A percentile compares a stretch with the other conserved stretches of the same genome.
Conservation (phyloP, 75 land plant genomes). For the Selaginella tamariscina region DNA sequence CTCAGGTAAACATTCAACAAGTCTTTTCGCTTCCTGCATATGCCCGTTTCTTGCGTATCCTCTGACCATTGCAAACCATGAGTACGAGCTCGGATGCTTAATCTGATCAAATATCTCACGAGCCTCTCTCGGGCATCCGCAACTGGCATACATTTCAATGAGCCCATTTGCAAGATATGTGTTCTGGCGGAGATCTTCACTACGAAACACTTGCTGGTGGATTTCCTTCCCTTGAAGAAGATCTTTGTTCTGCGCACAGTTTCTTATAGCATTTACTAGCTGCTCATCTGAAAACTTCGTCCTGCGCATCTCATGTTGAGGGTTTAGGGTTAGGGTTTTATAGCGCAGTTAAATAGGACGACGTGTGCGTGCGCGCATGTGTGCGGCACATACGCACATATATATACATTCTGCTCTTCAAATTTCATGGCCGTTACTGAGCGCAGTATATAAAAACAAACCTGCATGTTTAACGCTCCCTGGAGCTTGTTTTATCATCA, state of each 20-base stretch:
- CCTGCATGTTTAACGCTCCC: too few species aligned
- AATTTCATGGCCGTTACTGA: too few species aligned
- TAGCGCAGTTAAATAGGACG: too few species aligned
- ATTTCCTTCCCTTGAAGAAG: not conserved
- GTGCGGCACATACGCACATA: too few species aligned
- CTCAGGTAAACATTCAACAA: slow-evolving; percentile 10
- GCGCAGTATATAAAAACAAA: too few species aligned
- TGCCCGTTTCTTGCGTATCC: not conserved
- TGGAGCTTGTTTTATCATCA: too few species aligned
- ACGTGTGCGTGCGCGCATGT: too few species aligned
- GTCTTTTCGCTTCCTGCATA: not conserved
- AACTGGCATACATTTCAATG: not conserved
- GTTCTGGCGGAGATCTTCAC: not conserved
- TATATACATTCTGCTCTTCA: too few species aligned
- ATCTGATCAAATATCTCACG: not conserved
- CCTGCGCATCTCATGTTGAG: too few species aligned
- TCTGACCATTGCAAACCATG: not conserved
- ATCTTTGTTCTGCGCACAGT: not conserved
- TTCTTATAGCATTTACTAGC: not conserved
- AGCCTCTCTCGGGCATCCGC: not conserved
- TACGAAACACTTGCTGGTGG: not conserved
- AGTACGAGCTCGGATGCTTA: not conserved
- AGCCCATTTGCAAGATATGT: not conserved
- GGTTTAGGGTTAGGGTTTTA: too few species aligned
- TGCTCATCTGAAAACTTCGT: too few species aligned